Conservation (phyloP, 768 basidiomycete species). For the Mycena olivaceomarginata region DNA sequence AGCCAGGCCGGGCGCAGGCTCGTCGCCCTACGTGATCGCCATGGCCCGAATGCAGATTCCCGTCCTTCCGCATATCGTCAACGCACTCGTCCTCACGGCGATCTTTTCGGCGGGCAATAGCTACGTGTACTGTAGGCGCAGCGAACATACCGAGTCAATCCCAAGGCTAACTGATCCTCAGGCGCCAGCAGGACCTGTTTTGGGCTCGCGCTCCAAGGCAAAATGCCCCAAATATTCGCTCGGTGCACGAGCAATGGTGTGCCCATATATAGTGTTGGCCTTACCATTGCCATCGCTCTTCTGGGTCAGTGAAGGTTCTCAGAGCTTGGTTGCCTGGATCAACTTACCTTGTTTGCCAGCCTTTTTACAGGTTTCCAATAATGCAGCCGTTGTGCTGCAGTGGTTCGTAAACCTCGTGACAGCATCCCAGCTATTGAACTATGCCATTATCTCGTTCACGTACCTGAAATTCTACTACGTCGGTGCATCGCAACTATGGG, state of each 20-base stretch:
- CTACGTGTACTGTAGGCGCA: slow-evolving; percentile 66
- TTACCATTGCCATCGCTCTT: slow-evolving; percentile 62
- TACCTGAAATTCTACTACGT: slow-evolving; percentile 70
- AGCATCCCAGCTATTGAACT: slow-evolving; percentile 69
- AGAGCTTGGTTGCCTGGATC: background rate
- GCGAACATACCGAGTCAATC: background rate
- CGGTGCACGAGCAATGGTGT: slow-evolving; percentile 74
- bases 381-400: slow-evolving; percentile 66
- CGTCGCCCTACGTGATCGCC: slow-evolving; percentile 92
- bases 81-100: slow-evolving; percentile 79
- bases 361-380: slow-evolving; percentile 70
- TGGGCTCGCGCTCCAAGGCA: slow-evolving; percentile 77
- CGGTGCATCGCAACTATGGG: slow-evolving; percentile 32
- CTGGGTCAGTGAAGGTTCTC: slow-evolving; percentile 52
- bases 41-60: slow-evolving; percentile 83
- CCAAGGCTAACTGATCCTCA: background rate
- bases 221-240: slow-evolving; percentile 72
- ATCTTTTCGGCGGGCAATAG: slow-evolving; percentile 86
- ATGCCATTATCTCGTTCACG: slow-evolving; percentile 67
- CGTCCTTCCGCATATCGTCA: slow-evolving; percentile 81
- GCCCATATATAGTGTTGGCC: slow-evolving; percentile 71
- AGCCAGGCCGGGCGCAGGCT: slow-evolving; percentile 74
- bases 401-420: slow-evolving; percentile 73
- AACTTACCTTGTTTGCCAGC: slow-evolving; percentile 51
- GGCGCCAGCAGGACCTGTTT: slow-evolving; percentile 69